A percentile compares a stretch with the other conserved stretches of the same genome.
phyloP scores from a whole-genome alignment of 495 filamentous ascomycete genomes.

The Trichoderma parareesei region DNA sequence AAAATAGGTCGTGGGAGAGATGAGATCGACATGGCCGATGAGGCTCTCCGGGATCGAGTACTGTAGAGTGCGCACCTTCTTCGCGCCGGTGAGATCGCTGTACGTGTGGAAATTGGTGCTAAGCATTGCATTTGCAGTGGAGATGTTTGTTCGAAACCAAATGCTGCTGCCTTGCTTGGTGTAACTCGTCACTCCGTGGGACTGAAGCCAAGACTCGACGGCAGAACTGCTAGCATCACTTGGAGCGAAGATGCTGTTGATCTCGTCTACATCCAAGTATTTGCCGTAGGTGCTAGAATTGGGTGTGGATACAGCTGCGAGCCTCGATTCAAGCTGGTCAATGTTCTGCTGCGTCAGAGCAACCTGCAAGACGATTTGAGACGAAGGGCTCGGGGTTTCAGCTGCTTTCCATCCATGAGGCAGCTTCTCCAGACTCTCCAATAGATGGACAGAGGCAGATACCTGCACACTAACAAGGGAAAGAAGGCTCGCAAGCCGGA shows the following conservation, averaged over 20 bases:
- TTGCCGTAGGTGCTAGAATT: constrained; percentile 41
- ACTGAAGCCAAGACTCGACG: constrained; percentile 37
- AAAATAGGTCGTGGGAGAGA: constrained; percentile 54
- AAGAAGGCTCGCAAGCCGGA: background rate
- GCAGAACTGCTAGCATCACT: constrained; percentile 29
- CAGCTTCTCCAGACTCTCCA: background rate
- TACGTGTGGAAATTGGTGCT: constrained; percentile 10
- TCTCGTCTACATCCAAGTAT: constrained; percentile 36
- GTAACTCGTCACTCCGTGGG: constrained; percentile 28
- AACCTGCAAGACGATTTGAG: constrained; percentile 21
- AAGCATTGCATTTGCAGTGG: constrained; percentile 41
- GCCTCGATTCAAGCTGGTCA: constrained; percentile 39
- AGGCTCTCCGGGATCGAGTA: constrained; percentile 52
- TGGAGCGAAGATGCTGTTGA: constrained; percentile 38
- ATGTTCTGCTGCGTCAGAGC: constrained; percentile 35
- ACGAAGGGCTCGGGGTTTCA: background rate
- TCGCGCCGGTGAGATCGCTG: constrained; percentile 13
- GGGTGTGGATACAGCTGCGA: constrained; percentile 44
- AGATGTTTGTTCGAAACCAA: constrained; percentile 41
- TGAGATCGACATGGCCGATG: constrained; percentile 42
- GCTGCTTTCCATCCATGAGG: constrained; percentile 1
- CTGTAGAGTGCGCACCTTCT: constrained; percentile 45
- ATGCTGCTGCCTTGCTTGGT: constrained; percentile 37
- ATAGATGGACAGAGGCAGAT: background rate
- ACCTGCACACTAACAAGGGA: background rate